Base-by-base conservation (phyloP, 495 filamentous ascomycete genomes). In the Penicillium antarcticum region DNA sequence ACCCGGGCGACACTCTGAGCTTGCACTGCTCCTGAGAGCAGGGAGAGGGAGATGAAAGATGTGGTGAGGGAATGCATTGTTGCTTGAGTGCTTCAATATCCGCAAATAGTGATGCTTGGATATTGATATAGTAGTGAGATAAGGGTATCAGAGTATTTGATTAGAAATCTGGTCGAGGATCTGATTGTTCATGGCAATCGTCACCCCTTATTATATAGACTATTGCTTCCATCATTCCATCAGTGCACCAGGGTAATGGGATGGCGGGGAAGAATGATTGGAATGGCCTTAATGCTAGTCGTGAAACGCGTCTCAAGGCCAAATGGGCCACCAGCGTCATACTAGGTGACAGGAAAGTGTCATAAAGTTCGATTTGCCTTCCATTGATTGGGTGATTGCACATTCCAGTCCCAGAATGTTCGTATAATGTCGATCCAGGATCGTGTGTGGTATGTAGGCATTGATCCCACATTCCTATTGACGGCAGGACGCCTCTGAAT, bases 1-100 rank as follows among this genome's bases (percentile, higher is more conserved):
- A 72, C 51, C 16, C 65, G 58, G 14, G 64, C 67, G 11, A 58
- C 57, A 23, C 46, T 64, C 13, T 53, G 35, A 34, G 70, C 66
- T 14, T 49, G 43, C 16, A 67, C 56, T 33, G 67, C 41, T 16
- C 50, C 43, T 39, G 57, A 55, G 45, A 63, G 55, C 42, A 73
- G 51, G 41, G 61, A 53, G n/a, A 68, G 43, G 32, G 65, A 49
- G 23, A 46, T 11, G 5, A 42, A 16, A 32, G 48, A 33, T 13
- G 50, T 35, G 21, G 58, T 33, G 24, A 54, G 49, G 42, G 57
- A 54, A 58, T 55, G 43, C 62, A 66, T 66, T 47, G 26, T 32
- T 56, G 42, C 36, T 4, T 23, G 2, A 5, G 17, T 7, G 14
- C 33, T 26, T 16, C 18, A 23, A 31, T 23, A 41, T 48, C 9